Percentiles rank a stretch among this genome's conserved stretches.
Evolutionary conservation across 2,329 filamentous ascomycete species (phyloP).

Genomic region (Claviceps cyperi): DNA sequence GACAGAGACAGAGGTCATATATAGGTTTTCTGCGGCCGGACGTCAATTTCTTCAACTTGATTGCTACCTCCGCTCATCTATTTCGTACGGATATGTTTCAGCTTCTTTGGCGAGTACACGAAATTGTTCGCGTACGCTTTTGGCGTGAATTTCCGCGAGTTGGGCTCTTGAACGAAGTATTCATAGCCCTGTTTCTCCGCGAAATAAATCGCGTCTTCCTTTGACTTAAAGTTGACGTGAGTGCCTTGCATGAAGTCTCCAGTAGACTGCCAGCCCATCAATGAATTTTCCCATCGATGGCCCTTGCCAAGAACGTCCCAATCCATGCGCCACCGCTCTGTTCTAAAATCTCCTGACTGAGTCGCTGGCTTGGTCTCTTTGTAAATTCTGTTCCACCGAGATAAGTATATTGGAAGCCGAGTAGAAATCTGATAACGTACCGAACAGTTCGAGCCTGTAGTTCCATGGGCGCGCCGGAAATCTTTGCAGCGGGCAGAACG

Average conservation of each 20-base stretch:
- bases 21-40: not conserved
- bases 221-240: conserved; percentile 74
- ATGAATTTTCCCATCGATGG: conserved; percentile 92
- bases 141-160: conserved; percentile 67
- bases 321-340: conserved; percentile 88
- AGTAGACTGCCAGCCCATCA: conserved; percentile 98
- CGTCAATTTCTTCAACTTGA: not conserved
- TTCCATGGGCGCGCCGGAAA: conserved; percentile 87
- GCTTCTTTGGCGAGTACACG: conserved; percentile 65
- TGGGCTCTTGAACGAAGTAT: conserved; percentile 96
- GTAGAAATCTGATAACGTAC: conserved; percentile 34
- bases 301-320: conserved; percentile 91
- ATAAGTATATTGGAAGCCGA: not conserved
- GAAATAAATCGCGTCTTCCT: conserved; percentile 89
- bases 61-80: conserved; percentile 26
- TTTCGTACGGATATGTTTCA: conserved; percentile 78
- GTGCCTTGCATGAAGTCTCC: conserved; percentile 92
- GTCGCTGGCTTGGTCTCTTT: conserved; percentile 86
- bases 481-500: conserved; percentile 63
- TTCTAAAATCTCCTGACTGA: conserved; percentile 80
- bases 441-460: conserved; percentile 87
- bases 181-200: conserved; percentile 99
- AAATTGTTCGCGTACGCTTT: conserved; percentile 99
- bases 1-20: not conserved
- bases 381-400: conserved; percentile 55